A percentile compares a stretch with the other conserved stretches of the same genome.
Conservation (phyloP, 2,329 filamentous ascomycete species). For the Plenodomus lindquistii region DNA sequence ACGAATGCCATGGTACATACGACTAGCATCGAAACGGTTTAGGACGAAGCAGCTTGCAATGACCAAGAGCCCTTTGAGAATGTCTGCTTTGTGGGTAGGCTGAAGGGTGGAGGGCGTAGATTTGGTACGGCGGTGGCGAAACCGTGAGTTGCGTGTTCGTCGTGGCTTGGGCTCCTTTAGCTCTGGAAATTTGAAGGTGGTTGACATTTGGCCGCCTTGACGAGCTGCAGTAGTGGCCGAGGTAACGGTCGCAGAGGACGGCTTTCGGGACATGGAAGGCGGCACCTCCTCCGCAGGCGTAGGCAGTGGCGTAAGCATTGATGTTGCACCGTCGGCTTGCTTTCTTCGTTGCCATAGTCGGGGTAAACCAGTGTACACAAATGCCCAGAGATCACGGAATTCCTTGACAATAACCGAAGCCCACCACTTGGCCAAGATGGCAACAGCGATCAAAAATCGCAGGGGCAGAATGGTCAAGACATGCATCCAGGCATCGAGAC, state of each 20-base stretch:
- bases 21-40: constrained; percentile 90
- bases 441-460: constrained; percentile 79
- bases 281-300: constrained; percentile 35
- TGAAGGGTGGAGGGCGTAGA: constrained; percentile 84
- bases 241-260: constrained; percentile 25
- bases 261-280: constrained; percentile 27
- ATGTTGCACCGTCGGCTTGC: constrained; percentile 43
- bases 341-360: constrained; percentile 72
- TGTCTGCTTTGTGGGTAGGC: constrained; percentile 90
- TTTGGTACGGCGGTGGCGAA: constrained; percentile 72
- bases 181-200: constrained; percentile 34
- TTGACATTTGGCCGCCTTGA: constrained; percentile 24
- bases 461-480: constrained; percentile 94
- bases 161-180: constrained; percentile 32
- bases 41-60: constrained; percentile 82
- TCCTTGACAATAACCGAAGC: constrained; percentile 72
- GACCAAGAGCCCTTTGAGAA: constrained; percentile 87
- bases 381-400: constrained; percentile 69
- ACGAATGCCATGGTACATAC: constrained; percentile 97
- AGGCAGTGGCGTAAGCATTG: constrained; percentile 25
- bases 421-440: constrained; percentile 80
- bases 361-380: constrained; percentile 78
- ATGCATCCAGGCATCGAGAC: constrained; percentile 94
- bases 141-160: constrained; percentile 36
- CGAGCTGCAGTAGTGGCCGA: constrained; percentile 21